A percentile compares a stretch with the other conserved stretches of the same genome.
Evolutionary conservation across 306 rosid species (phyloP).

Genomic region (Cucumis cinereus): DNA sequence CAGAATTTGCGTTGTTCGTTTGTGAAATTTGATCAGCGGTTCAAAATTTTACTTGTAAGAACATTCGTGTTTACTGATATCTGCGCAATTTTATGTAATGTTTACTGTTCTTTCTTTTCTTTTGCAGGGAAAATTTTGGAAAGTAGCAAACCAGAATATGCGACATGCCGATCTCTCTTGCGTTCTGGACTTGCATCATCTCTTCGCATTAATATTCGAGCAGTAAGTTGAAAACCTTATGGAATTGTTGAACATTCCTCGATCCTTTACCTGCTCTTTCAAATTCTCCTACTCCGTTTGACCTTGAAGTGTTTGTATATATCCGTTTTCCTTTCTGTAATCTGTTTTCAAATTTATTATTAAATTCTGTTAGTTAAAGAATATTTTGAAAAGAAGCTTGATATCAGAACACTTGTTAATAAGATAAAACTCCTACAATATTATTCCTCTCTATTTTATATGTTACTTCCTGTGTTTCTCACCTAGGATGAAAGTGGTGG

Average conservation of each 20-base stretch:
- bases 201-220: slow-evolving; percentile 70
- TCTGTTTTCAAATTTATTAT: background rate
- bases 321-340: background rate
- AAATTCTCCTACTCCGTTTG: background rate
- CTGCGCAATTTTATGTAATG: background rate
- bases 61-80: background rate
- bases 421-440: background rate
- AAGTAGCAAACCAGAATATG: slow-evolving; percentile 49
- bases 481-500: background rate
- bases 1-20: background rate
- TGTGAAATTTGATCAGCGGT: background rate
- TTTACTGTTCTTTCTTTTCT: background rate
- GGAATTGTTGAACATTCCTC: slow-evolving; percentile 1
- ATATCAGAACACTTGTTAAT: background rate
- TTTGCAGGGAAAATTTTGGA: slow-evolving; percentile 51
- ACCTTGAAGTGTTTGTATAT: background rate
- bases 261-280: slow-evolving; percentile 1
- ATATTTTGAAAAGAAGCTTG: background rate
- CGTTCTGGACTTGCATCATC: slow-evolving; percentile 92
- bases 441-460: background rate
- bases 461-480: background rate
- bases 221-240: slow-evolving; percentile 39
- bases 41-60: background rate
- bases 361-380: background rate
- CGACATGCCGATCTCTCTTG: slow-evolving; percentile 56